Evolutionary conservation across 2,329 filamentous ascomycete genomes (phyloP), one percentile per base, ranked within the genome.

Genomic region (Zymoseptoria crescenta): DNA sequence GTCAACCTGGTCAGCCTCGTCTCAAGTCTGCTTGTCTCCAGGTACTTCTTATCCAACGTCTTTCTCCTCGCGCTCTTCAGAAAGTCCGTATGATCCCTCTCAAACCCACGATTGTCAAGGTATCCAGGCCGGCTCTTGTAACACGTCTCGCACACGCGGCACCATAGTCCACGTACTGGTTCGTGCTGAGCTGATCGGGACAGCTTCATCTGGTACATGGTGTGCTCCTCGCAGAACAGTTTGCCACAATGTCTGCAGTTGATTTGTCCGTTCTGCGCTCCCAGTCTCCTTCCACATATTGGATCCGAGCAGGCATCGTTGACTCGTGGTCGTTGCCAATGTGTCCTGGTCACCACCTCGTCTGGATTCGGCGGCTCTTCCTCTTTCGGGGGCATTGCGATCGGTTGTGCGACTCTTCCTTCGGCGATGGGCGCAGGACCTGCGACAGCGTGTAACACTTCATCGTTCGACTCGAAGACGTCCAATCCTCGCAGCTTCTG

Each of bases 141-240:
- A 76, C 94, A 99, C n/a, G 94, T 97, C 77, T 99, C 94, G 72
- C 94, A 99, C 1, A 97, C 93, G 55, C 94, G 80, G 67, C 90
- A 96, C 94, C 94, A 99, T 66, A 90, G 83, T 7, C 94, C 94
- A 62, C 93, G 81, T 1, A 94, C 84, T 0, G 94, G 93, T 64
- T 99, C 94, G 74, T 96, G 91, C 59, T 87, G 83, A 3, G 94
- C 94, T 29, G 91, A 88, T 57, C 92, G 82, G 8, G 92, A 96
- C 9, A 99, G 80, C 78, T 95, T 96, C 89, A 97, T 97, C 77
- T 99, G 93, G 71, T 97, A 99, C 92, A 99, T 96, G 56, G 94
- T 97, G 73, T 99, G 94, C 67, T 93, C 89, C 70, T 97, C 94
- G 74, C 94, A 99, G 72, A 97, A 99, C 49, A 99, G 77, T 67